Base-by-base conservation (phyloP, 352 stramenopile species). In the Saprolegnia parasitica region DNA sequence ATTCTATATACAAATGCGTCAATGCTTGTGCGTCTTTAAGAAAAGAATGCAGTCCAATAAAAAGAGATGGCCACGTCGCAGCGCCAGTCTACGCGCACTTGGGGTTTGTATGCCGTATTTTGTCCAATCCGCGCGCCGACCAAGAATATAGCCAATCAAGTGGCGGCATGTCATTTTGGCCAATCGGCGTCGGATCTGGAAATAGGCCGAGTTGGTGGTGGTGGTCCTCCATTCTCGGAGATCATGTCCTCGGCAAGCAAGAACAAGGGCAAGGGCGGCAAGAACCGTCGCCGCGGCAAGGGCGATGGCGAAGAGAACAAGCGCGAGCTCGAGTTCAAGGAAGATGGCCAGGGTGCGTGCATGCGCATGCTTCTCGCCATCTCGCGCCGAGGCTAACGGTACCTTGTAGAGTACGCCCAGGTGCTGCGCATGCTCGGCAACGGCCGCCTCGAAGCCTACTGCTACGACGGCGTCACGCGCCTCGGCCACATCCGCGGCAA, bases 291-390 rank as follows among this genome's bases (percentile, higher is more conserved):
- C 71, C 90, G 95, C 79, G 97, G 97, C 79, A 99, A 99, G 86
- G 97, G 97, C 78, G 96, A 99, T 74, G 96, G 96, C 75, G 96
- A 99, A 79, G 97, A 99, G 81, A 98, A 97, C 76, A 99, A 99
- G 84, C 92, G 97, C 74, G 96, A 99, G 81, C 89, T 99, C 46
- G 95, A 99, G 84, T 99, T 99, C 85, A 99, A 99, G 81, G 97
- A 99, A 78, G 95, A 98, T 63, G 97, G 97, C 40, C 97, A 99
- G 79, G 91, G 90, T 96, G 73, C 70, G 82, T 80, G 35, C 29
- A 56, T 68, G 15, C 20, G 21, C 64, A 13, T 67, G 24, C 23
- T 23, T 49, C 37, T 56, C 13, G 47, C 10, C 42, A n/a, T 52
- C 20, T 37, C 29, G 52, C 39, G 35, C 26, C 73, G 5, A 18